A percentile compares a stretch with the other conserved stretches of the same genome.
Conservation (phyloP, 208 protist genomes). For the Naegleria lovaniensis region DNA sequence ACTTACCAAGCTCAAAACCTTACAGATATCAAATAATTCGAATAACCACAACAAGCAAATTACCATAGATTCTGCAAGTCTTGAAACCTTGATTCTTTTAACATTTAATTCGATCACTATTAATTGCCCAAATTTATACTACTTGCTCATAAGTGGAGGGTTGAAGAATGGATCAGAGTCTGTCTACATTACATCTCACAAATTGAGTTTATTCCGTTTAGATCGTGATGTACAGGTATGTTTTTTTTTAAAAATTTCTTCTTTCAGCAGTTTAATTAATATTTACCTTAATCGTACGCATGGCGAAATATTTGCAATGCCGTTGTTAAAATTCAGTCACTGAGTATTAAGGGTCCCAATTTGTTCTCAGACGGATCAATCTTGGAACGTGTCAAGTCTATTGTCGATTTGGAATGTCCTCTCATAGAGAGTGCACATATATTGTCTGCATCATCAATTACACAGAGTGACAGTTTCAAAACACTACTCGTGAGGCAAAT, state of each 20-base stretch:
- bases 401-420: background rate
- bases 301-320: too few relatives aligned
- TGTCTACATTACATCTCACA: background rate
- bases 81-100: background rate
- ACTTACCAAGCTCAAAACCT: background rate
- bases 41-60: background rate
- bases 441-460: background rate
- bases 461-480: background rate
- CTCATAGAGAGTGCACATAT: background rate
- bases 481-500: background rate
- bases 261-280: too few relatives aligned
- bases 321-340: too few relatives aligned
- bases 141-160: background rate
- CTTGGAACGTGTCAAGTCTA: background rate
- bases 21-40: background rate
- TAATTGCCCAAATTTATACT: background rate
- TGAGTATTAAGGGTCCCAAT: background rate
- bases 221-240: background rate
- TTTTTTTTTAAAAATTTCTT: too few relatives aligned
- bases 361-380: background rate
- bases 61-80: background rate
- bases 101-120: background rate
- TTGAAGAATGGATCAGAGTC: background rate
- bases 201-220: background rate
- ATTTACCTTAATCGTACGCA: too few relatives aligned